Evolutionary conservation across 495 filamentous ascomycete species (phyloP).

Genomic region (Aspergillus wentii): DNA sequence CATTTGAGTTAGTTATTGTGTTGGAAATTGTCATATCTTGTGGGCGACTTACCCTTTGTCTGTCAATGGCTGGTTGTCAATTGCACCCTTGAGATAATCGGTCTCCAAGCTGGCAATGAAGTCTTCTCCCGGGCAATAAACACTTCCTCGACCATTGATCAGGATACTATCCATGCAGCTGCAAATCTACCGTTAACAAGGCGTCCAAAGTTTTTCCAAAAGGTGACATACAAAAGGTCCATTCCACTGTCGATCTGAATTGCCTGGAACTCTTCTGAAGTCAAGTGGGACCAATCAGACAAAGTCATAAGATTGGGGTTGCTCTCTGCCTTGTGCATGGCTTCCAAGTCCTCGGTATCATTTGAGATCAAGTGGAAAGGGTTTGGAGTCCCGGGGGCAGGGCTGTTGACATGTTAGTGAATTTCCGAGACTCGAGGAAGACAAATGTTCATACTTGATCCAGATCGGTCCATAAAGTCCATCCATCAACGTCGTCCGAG

Average conservation of each 20-base stretch:
- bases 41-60: conserved; percentile 47
- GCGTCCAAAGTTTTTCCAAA: not conserved
- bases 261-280: conserved; percentile 35
- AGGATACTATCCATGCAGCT: conserved; percentile 46
- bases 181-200: not conserved
- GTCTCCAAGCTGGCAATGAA: conserved; percentile 28
- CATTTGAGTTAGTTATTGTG: conserved; percentile 4
- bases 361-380: conserved; percentile 38
- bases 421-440: not conserved
- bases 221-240: conserved; percentile 28
- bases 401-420: conserved; percentile 16
- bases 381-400: conserved; percentile 18
- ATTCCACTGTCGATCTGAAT: conserved; percentile 30
- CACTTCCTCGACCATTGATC: conserved; percentile 49
- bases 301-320: conserved; percentile 35
- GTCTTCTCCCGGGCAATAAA: conserved; percentile 39
- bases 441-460: conserved; percentile 4
- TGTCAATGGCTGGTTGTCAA: conserved; percentile 32
- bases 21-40: too few relatives aligned
- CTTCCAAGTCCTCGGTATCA: conserved; percentile 21
- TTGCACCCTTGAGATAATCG: conserved; percentile 18
- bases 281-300: conserved; percentile 50
- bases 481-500: conserved; percentile 36
- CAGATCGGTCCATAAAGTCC: conserved; percentile 48
- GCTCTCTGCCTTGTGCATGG: conserved; percentile 35